phyloP scores from a whole-genome alignment of 768 basidiomycete genomes.

The Amanita subjunquillea region DNA sequence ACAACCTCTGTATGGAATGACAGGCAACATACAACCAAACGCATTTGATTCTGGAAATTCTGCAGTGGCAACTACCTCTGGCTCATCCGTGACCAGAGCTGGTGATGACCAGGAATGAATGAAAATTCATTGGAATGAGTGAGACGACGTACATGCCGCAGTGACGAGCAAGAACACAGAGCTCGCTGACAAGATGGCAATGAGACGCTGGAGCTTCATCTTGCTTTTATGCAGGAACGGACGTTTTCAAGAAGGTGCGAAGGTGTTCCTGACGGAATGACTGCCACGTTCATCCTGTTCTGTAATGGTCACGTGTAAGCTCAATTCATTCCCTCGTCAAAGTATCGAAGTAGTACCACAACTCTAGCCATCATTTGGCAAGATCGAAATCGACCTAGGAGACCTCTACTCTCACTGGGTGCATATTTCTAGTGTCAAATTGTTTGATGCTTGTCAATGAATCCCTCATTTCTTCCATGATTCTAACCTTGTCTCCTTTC shows the following conservation, averaged over 20 bases:
- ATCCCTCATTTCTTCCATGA: slow-evolving; percentile 2
- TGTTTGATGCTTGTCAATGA: background rate
- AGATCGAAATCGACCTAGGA: background rate
- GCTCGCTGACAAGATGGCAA: slow-evolving; percentile 1
- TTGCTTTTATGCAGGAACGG: background rate
- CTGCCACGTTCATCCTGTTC: slow-evolving; percentile 11
- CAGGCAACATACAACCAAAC: slow-evolving; percentile 55
- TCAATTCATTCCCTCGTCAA: background rate
- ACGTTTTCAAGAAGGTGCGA: background rate
- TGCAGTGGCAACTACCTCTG: slow-evolving; percentile 44
- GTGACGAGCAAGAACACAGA: slow-evolving; percentile 12
- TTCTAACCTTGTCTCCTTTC: slow-evolving; percentile 3
- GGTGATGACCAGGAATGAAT: background rate
- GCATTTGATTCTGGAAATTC: slow-evolving; percentile 64
- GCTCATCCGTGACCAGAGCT: slow-evolving; percentile 22
- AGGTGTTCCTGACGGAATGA: background rate
- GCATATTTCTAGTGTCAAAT: background rate
- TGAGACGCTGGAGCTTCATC: slow-evolving; percentile 4
- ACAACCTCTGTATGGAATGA: background rate
- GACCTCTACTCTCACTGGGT: background rate
- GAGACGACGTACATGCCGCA: slow-evolving; percentile 10
- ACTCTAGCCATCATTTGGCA: background rate
- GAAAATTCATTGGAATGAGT: background rate
- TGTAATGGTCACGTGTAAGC: background rate
- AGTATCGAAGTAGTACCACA: background rate